Evolutionary conservation across 371 early-diverging fungal genomes (phyloP).

Genomic region (Mucor irregularis): DNA sequence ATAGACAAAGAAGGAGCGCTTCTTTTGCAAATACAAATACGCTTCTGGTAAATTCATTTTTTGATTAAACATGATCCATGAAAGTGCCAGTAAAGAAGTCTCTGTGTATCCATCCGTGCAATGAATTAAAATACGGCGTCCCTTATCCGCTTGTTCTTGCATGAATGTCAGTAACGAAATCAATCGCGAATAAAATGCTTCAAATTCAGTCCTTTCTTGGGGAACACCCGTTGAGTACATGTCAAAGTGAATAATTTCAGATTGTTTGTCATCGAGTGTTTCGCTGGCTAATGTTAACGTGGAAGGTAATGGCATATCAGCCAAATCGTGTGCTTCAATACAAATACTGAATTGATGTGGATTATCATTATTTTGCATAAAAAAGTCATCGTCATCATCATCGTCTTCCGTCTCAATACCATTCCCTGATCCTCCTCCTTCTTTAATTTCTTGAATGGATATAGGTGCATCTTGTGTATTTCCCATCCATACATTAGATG

Average conservation of each 20-base stretch:
- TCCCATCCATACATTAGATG: slow-evolving; percentile 60
- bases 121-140: slow-evolving; percentile 55
- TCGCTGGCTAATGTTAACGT: slow-evolving; percentile 43
- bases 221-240: slow-evolving; percentile 33
- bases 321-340: slow-evolving; percentile 59
- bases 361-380: no score
- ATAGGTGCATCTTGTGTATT: slow-evolving; percentile 61
- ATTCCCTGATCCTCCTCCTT: neutral
- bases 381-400: no score
- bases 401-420: no score
- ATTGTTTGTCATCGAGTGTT: slow-evolving; percentile 32
- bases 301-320: slow-evolving; percentile 55
- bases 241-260: slow-evolving; percentile 62
- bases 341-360: slow-evolving; percentile 60
- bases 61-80: slow-evolving; percentile 58
- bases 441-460: slow-evolving; percentile 13
- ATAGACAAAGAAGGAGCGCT: slow-evolving; percentile 66
- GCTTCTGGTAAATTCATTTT: slow-evolving; percentile 56
- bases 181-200: slow-evolving; percentile 28
- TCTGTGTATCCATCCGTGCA: slow-evolving; percentile 70
- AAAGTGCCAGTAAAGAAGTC: slow-evolving; percentile 49
- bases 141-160: slow-evolving; percentile 30
- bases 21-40: slow-evolving; percentile 57
- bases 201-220: slow-evolving; percentile 19
- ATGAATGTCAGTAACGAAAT: slow-evolving; percentile 41